phyloP scores from a whole-genome alignment of 495 filamentous ascomycete genomes.

The Penicillium pulvis region DNA sequence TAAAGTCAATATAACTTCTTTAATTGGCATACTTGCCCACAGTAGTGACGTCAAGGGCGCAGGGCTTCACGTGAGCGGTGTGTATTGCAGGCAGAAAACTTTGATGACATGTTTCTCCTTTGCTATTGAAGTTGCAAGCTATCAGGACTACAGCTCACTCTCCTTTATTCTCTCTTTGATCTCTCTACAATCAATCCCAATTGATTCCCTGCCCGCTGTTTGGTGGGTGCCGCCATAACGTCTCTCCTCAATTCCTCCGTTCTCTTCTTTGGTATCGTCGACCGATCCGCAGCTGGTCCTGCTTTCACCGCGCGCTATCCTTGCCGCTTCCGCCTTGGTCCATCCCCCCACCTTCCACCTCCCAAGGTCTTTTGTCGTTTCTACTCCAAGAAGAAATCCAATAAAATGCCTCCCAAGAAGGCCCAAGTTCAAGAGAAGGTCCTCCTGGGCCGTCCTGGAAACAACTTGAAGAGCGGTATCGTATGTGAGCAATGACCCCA shows the following conservation, averaged over 20 bases:
- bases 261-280: slow-evolving; percentile 37
- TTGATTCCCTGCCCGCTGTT: slow-evolving; percentile 28
- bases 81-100: slow-evolving; percentile 29
- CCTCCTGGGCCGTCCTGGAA: slow-evolving; percentile 88
- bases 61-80: slow-evolving; percentile 33
- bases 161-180: slow-evolving; percentile 12
- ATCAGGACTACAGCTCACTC: slow-evolving; percentile 6
- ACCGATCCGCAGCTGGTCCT: slow-evolving; percentile 54
- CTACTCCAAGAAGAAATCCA: slow-evolving; percentile 49
- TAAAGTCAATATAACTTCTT: no score
- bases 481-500: slow-evolving; percentile 68
- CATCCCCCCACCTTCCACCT: slow-evolving; percentile 33
- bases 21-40: not conserved
- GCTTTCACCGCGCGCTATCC: slow-evolving; percentile 39
- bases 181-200: slow-evolving; percentile 7
- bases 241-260: slow-evolving; percentile 33
- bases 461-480: slow-evolving; percentile 99
- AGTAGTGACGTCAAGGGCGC: slow-evolving; percentile 25
- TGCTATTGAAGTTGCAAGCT: slow-evolving; percentile 2
- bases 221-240: slow-evolving; percentile 44
- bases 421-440: slow-evolving; percentile 57
- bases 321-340: slow-evolving; percentile 34
- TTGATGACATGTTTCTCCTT: slow-evolving; percentile 19
- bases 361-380: slow-evolving; percentile 35
- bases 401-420: slow-evolving; percentile 60